These are phyloP conservation scores for Didymella exigua DNA, from an alignment of 2,329 filamentous ascomycete species.

Conservation along the genomic window DNA sequence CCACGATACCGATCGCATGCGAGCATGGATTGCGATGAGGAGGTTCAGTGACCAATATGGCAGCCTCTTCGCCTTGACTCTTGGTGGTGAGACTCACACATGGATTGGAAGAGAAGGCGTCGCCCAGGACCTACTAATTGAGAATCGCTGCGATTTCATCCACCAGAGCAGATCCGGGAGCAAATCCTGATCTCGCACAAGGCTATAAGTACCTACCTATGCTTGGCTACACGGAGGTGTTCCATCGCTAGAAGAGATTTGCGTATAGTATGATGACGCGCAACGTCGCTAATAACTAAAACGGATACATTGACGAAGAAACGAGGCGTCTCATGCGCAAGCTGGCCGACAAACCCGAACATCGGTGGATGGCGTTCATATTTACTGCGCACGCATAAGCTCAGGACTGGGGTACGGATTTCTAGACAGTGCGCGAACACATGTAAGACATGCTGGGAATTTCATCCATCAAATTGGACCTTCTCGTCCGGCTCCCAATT, in stretches of 20 bases:
- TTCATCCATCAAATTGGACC: slow-evolving; percentile 12
- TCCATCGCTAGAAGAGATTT: slow-evolving; percentile 8
- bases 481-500: slow-evolving; percentile 1
- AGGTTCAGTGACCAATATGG: slow-evolving; percentile 15
- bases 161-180: not conserved
- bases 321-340: slow-evolving; percentile 5
- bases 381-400: slow-evolving; percentile 6
- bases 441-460: slow-evolving; percentile 4
- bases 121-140: slow-evolving; percentile 3
- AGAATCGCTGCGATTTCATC: slow-evolving; percentile 8
- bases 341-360: not conserved
- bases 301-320: slow-evolving; percentile 4
- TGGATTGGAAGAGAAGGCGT: slow-evolving; percentile 14
- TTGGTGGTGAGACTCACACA: slow-evolving; percentile 9
- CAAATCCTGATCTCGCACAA: slow-evolving; percentile 1
- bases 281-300: not conserved
- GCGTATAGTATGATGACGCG: slow-evolving; percentile 8
- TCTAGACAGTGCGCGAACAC: not conserved
- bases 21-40: slow-evolving; percentile 7
- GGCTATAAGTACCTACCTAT: slow-evolving; percentile 7
- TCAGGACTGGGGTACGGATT: slow-evolving; percentile 5
- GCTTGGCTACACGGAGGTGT: slow-evolving; percentile 1
- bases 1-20: slow-evolving; percentile 17
- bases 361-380: slow-evolving; percentile 3
- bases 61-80: slow-evolving; percentile 1